phyloP scores from a whole-genome alignment of 2,329 filamentous ascomycete genomes.

The Tricladium varicosporioides region DNA sequence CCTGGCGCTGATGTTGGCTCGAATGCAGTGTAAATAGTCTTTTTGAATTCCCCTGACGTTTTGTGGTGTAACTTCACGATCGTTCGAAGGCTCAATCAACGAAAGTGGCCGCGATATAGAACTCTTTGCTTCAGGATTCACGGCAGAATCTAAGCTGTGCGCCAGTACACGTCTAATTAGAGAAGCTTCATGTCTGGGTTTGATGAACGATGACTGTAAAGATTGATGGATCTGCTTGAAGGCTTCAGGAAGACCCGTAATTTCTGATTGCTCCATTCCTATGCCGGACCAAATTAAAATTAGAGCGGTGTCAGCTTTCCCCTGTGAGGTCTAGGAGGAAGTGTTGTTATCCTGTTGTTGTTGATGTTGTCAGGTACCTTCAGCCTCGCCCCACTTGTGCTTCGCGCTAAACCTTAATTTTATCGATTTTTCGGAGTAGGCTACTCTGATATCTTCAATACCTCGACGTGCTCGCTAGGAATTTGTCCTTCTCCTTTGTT shows the following conservation, averaged over 20 bases:
- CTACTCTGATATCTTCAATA: slow-evolving; percentile 1
- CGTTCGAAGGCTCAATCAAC: slow-evolving; percentile 42
- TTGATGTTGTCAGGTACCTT: neutral
- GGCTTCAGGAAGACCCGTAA: slow-evolving; percentile 32
- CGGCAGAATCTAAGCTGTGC: slow-evolving; percentile 49
- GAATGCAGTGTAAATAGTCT: slow-evolving; percentile 54
- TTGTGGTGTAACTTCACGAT: slow-evolving; percentile 38
- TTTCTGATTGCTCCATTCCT: too few relatives aligned
- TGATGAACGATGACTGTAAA: slow-evolving; percentile 53
- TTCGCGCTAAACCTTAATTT: slow-evolving; percentile 4
- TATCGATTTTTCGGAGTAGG: neutral
- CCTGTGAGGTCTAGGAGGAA: neutral
- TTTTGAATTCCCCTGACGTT: slow-evolving; percentile 46
- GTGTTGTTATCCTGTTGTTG: neutral
- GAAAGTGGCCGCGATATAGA: slow-evolving; percentile 41
- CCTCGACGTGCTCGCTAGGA: too few relatives aligned
- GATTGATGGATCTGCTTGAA: slow-evolving; percentile 41
- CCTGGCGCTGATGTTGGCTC: slow-evolving; percentile 50
- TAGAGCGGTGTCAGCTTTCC: neutral
- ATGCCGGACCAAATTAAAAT: neutral
- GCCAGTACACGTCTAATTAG: slow-evolving; percentile 55
- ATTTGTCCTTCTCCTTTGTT: too few relatives aligned
- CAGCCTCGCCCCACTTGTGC: neutral
- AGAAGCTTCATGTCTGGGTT: slow-evolving; percentile 54
- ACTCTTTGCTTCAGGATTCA: slow-evolving; percentile 35